phyloP scores from a whole-genome alignment of 176 grass and related monocot genomes.

The Typha latifolia region DNA sequence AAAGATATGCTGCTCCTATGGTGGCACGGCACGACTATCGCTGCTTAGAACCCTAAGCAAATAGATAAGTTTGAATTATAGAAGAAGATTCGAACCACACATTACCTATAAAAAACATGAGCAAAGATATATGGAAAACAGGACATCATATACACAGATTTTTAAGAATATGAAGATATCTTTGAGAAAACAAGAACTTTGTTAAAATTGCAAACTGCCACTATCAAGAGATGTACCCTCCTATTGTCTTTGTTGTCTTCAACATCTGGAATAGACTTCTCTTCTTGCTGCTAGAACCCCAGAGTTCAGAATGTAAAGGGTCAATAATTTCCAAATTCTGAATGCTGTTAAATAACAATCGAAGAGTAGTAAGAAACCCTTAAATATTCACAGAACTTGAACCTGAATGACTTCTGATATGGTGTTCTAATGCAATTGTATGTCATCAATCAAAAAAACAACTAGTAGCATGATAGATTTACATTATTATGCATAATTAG shows the following conservation, averaged over 20 bases:
- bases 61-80: neutral
- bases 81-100: neutral
- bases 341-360: constrained; percentile 44
- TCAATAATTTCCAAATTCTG: constrained; percentile 97
- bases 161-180: neutral
- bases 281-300: constrained; percentile 79
- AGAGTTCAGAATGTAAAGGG: constrained; percentile 75
- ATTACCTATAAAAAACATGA: neutral
- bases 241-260: constrained; percentile 88
- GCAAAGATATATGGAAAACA: neutral
- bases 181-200: neutral
- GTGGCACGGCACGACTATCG: no score
- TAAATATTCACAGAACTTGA: neutral
- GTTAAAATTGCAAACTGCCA: neutral
- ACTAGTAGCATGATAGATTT: neutral
- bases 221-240: constrained; percentile 52
- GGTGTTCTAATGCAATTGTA: neutral
- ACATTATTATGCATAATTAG: neutral
- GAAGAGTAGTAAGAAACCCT: neutral
- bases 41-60: neutral
- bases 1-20: no score
- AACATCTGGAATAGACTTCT: constrained; percentile 96
- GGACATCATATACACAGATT: neutral
- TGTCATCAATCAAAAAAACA: constrained; percentile 6
- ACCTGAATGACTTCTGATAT: constrained; percentile 10